Evolutionary conservation across 305 asterid species (phyloP).

Genomic region (Caryopteris hybrid): DNA sequence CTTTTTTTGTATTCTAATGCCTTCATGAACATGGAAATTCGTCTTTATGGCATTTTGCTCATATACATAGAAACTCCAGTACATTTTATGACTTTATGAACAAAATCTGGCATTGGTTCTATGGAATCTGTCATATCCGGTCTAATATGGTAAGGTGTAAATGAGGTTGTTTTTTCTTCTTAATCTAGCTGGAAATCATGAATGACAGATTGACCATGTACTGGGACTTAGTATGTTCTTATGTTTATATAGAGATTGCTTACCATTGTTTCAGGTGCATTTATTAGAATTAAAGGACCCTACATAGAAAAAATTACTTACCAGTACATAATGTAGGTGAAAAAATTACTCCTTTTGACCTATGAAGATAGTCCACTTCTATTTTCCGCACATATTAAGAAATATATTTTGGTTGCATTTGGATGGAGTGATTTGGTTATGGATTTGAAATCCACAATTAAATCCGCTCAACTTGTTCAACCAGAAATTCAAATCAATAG

Average conservation of each 20-base stretch:
- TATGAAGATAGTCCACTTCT: too few relatives aligned
- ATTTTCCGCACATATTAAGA: too few relatives aligned
- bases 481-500: too few relatives aligned
- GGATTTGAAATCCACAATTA: too few relatives aligned
- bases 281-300: neutral
- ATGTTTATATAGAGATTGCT: neutral
- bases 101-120: neutral
- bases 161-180: neutral
- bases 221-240: neutral
- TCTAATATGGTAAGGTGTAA: neutral
- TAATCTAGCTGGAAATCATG: neutral
- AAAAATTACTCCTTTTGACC: too few relatives aligned
- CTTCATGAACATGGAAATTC: too few relatives aligned
- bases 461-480: too few relatives aligned
- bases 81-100: neutral
- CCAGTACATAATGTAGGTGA: too few relatives aligned
- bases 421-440: too few relatives aligned
- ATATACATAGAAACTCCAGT: neutral
- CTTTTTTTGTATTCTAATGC: too few relatives aligned
- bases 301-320: neutral
- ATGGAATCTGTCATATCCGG: neutral
- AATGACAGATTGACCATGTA: neutral
- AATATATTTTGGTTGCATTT: too few relatives aligned
- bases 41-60: too few relatives aligned
- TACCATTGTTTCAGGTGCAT: neutral